These are phyloP conservation scores for Phytophthora chlamydospora DNA, from an alignment of 352 stramenopile genomes.

Conservation along the genomic window DNA sequence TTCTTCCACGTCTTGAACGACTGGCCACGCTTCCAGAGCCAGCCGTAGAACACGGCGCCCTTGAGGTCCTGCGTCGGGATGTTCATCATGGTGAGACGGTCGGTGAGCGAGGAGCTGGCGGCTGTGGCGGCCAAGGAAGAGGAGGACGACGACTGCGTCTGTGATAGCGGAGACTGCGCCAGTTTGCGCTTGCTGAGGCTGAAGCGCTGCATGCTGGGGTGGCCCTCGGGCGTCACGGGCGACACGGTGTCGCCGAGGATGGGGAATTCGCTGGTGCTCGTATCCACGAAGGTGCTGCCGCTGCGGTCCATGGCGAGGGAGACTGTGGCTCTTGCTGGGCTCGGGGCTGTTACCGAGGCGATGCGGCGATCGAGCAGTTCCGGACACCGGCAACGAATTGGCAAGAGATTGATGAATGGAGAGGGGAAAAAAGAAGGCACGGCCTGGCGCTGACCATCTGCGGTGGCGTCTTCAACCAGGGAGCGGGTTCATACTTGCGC, in stretches of 20 bases:
- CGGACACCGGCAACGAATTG: neutral
- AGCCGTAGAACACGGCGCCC: conserved; percentile 70
- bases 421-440: conserved; percentile 19
- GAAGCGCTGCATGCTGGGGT: conserved; percentile 34
- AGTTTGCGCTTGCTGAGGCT: conserved; percentile 37
- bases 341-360: no score
- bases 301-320: conserved; percentile 19
- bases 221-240: conserved; percentile 28
- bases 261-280: conserved; percentile 38
- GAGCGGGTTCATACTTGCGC: conserved; percentile 7
- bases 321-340: no score
- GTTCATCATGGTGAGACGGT: conserved; percentile 69
- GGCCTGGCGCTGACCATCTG: neutral
- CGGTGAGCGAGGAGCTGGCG: conserved; percentile 42
- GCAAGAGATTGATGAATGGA: conserved; percentile 22
- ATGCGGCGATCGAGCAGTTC: no score
- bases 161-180: conserved; percentile 29
- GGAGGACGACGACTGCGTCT: conserved; percentile 35
- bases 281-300: conserved; percentile 27
- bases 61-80: conserved; percentile 65
- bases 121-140: conserved; percentile 15
- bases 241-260: conserved; percentile 41
- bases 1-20: conserved; percentile 86
- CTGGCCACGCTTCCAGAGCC: conserved; percentile 79
- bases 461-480: conserved; percentile 16